Conservation (phyloP, 1,284 basidiomycete species). For the Cutaneotrichosporon mucoides region DNA sequence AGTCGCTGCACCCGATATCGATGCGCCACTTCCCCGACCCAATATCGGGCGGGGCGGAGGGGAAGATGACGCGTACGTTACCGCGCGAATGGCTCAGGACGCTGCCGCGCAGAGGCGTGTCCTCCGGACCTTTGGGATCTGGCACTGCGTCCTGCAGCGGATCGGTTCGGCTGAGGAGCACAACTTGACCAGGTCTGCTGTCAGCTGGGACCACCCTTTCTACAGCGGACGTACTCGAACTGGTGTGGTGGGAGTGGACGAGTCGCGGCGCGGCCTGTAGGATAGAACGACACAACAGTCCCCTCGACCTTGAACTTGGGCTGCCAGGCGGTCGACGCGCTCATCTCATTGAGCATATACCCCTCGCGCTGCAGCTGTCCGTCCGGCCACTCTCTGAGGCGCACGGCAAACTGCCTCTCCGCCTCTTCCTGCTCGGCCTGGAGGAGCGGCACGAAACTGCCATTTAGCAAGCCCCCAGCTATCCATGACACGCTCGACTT, state of each 20-base stretch:
- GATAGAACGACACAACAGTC: conserved; percentile 52
- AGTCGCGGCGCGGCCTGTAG: conserved; percentile 59
- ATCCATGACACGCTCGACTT: conserved; percentile 8
- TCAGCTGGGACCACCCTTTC: no score
- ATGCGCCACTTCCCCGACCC: conserved; percentile 60
- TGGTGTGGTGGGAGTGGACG: conserved; percentile 19
- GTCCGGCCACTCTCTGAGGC: conserved; percentile 63
- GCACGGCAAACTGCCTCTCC: conserved; percentile 55
- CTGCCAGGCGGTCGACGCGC: conserved; percentile 35
- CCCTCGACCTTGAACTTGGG: conserved; percentile 16
- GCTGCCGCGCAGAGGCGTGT: conserved; percentile 56
- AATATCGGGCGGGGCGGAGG: conserved; percentile 51
- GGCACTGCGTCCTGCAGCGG: conserved; percentile 45
- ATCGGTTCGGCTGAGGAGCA: conserved; percentile 61
- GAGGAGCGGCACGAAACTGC: conserved; percentile 63
- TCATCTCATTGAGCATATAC: conserved; percentile 62
- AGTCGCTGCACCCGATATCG: conserved; percentile 66
- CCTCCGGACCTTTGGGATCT: background rate
- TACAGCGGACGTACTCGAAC: conserved; percentile 23
- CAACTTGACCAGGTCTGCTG: conserved; percentile 56
- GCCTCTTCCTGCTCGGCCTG: conserved; percentile 63
- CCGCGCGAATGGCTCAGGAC: conserved; percentile 54
- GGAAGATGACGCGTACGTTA: conserved; percentile 59
- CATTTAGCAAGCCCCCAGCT: background rate
- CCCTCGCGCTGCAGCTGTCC: conserved; percentile 61